Base-by-base conservation (phyloP, 2,329 filamentous ascomycete species). In the Penicillium sp. region DNA sequence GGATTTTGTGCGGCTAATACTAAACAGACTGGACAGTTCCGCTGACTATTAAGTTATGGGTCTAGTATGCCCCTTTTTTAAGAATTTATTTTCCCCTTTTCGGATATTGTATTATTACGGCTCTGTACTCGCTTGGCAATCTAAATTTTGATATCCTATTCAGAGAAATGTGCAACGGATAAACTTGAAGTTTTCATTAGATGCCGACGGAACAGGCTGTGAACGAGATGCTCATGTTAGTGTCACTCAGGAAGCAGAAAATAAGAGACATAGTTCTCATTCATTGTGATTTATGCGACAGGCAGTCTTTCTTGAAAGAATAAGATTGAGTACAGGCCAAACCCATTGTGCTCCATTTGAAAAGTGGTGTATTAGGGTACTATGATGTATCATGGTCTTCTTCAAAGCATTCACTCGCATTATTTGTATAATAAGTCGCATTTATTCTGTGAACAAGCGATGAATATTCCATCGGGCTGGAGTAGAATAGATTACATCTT, bases 261-360 rank as follows among this genome's bases (percentile, higher is more conserved):
- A 14, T 14, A 13, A 33, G 3, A 33, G 9, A 11, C 14, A 33
- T 16, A 2, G 1, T 33, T 33, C 11, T 33, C 13, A 33, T 33
- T 4, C 13, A 33, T 16, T 33, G 1, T 14, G 31, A 11, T 16
- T 5, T 16, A 16, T 6, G 31, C 16, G 13, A 33, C 31, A 33
- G 13, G 4, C 31, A 33, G 9, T 3, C 13, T 33, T 33, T 33
- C 13, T 33, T 13, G 1, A 16, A 16, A 33, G 31, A 33, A 33
- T 33, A 16, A 3, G 13, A 16, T 7, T 6, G 0, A 3, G 16
- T 33, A 16, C 1, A 4, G 31, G 31, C 7, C 31, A 33, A 33
- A 14, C 1, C 3, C 31, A 33, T 14, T 2, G 5, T 3, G 0
- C 4, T 33, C 16, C 1, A 0, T 16, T 2, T 1, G 4, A 16